Conservation (phyloP, 805 yeast genomes). For the Metschnikowia amazonensis region DNA sequence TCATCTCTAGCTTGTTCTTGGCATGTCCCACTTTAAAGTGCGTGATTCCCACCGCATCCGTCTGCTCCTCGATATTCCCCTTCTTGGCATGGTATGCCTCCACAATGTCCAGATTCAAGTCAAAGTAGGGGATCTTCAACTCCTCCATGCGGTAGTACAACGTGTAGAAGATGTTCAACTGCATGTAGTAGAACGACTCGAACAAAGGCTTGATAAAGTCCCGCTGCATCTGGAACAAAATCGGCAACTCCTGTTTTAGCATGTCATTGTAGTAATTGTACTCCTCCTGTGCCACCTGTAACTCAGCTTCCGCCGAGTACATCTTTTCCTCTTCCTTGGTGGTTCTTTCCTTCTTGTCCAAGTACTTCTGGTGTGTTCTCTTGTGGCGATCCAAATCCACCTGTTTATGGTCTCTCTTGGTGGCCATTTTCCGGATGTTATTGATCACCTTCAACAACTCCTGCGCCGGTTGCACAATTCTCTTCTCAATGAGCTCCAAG, state of each 20-base stretch:
- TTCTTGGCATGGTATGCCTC: conserved; percentile 77
- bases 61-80: conserved; percentile 85
- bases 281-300: conserved; percentile 90
- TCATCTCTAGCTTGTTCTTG: conserved; percentile 75
- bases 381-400: conserved; percentile 87
- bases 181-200: conserved; percentile 95
- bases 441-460: conserved; percentile 81
- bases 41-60: conserved; percentile 86
- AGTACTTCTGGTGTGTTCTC: conserved; percentile 64
- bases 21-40: conserved; percentile 90
- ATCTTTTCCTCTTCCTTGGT: conserved; percentile 88
- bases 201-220: conserved; percentile 92
- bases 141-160: conserved; percentile 88
- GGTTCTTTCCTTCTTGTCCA: conserved; percentile 76
- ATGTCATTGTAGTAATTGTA: conserved; percentile 93
- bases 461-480: conserved; percentile 88
- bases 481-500: conserved; percentile 82
- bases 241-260: conserved; percentile 86
- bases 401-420: conserved; percentile 93
- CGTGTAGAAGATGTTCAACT: conserved; percentile 92
- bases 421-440: conserved; percentile 85
- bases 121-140: conserved; percentile 95
- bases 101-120: conserved; percentile 75
- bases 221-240: conserved; percentile 81
- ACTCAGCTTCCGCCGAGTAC: conserved; percentile 85